Evolutionary conservation across 2,329 filamentous ascomycete species (phyloP).

Genomic region (Hypoxylon sp.): DNA sequence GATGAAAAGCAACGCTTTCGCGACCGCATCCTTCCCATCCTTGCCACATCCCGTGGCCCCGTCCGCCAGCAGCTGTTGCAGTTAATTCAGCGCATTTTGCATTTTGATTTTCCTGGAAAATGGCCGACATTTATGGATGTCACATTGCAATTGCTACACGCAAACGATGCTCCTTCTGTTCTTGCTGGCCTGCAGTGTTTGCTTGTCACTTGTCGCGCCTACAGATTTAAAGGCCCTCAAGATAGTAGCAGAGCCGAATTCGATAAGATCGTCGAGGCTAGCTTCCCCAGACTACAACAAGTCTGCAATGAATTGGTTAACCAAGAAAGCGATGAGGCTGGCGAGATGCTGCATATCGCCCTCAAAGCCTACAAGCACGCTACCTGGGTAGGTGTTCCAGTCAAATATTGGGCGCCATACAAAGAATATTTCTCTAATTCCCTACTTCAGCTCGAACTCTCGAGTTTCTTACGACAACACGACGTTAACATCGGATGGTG

Average conservation of each 20-base stretch:
- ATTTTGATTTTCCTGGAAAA: conserved; percentile 92
- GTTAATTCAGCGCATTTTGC: conserved; percentile 94
- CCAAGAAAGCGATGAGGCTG: conserved; percentile 93
- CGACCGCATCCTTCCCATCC: conserved; percentile 88
- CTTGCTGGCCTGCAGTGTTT: conserved; percentile 95
- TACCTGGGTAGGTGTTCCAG: conserved; percentile 81
- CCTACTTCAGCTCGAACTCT: conserved; percentile 82
- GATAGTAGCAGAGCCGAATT: conserved; percentile 86
- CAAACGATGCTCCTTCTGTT: conserved; percentile 87
- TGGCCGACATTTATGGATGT: conserved; percentile 97
- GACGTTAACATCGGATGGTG: conserved; percentile 95
- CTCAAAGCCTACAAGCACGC: conserved; percentile 99
- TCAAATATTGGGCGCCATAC: not conserved
- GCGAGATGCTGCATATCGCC: conserved; percentile 95
- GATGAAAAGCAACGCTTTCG: conserved; percentile 90
- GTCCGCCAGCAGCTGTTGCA: conserved; percentile 95
- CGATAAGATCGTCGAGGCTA: conserved; percentile 91
- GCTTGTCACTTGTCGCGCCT: conserved; percentile 93
- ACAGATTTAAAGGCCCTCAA: conserved; percentile 88
- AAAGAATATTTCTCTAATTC: conserved; percentile 33
- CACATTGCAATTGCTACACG: conserved; percentile 88
- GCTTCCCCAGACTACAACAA: conserved; percentile 87
- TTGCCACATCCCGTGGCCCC: conserved; percentile 83
- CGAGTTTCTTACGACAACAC: conserved; percentile 81
- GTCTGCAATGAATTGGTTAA: conserved; percentile 92